A percentile compares a stretch with the other conserved stretches of the same genome.
These are phyloP conservation scores for Torulaspora microellipsoides DNA, from an alignment of 805 yeast species.

Conservation along the genomic window DNA sequence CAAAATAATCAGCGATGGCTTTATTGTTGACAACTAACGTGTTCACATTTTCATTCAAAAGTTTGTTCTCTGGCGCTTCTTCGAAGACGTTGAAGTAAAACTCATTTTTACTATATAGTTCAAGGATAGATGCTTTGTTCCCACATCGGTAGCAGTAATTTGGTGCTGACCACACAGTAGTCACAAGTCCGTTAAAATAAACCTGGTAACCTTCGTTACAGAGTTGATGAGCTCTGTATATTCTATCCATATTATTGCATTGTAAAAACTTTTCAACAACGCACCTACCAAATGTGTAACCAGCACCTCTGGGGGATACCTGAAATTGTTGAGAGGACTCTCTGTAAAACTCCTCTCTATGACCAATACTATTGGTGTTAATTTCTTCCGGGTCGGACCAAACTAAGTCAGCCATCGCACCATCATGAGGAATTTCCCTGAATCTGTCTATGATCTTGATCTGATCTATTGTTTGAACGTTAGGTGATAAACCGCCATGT, in stretches of 20 bases:
- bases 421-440: conserved; percentile 96
- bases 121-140: conserved; percentile 94
- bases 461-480: conserved; percentile 90
- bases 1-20: conserved; percentile 20
- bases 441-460: conserved; percentile 86
- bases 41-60: conserved; percentile 27
- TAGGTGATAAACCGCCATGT: conserved; percentile 96
- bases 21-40: conserved; percentile 15
- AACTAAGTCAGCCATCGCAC: conserved; percentile 98
- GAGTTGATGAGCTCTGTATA: conserved; percentile 90
- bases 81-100: conserved; percentile 87
- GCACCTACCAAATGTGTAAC: conserved; percentile 89
- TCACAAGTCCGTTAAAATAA: conserved; percentile 82
- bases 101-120: conserved; percentile 65
- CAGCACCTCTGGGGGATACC: conserved; percentile 94
- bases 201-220: conserved; percentile 96
- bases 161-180: conserved; percentile 99
- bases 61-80: conserved; percentile 89
- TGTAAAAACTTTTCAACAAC: conserved; percentile 83
- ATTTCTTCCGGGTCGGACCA: conserved; percentile 98
- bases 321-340: conserved; percentile 56
- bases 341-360: conserved; percentile 21
- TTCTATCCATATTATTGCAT: conserved; percentile 71
- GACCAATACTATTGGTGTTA: conserved; percentile 34
- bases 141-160: conserved; percentile 97